Evolutionary conservation across 2,329 filamentous ascomycete species (phyloP), one percentile per base, ranked within the genome.

Genomic region (Ophiosphaerella narmari): DNA sequence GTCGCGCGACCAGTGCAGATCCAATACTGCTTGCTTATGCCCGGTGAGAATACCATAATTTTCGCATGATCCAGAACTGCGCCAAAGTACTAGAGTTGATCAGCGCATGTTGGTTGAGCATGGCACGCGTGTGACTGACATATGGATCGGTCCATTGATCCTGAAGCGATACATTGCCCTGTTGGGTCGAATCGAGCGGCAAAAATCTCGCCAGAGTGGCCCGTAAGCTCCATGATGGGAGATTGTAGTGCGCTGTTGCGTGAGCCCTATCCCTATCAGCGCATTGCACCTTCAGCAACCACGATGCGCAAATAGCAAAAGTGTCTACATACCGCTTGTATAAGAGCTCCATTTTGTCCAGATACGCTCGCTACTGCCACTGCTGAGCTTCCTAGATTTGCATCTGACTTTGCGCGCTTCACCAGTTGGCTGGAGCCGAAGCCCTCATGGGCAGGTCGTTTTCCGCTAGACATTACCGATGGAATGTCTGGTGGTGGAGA

Each of bases 1-100:
- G 77, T 99, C 94, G 70, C 94, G 88, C 24, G 94, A 96, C 94
- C 94, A 99, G 70, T 96, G 91, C 39, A 99, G 78, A 74, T 97
- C 94, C 23, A 97, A 80, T 41, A 99, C 80, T 1, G 94, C 94
- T 60, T 91, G 91, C 70, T 90, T 91, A 77, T 99, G 94, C 31
- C 94, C 94, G 7, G 81, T 91, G 44, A 99, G 80, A 24, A 90
- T 78, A 52, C 93, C 92, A 67, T 97, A 97, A 76, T 99, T 99
- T 68, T 96, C 90, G 77, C 93, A 97, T 63, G 91, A 84, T 66
- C 91, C 93, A 54, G 93, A 91, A 1, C 92, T 95, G 65, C 89
- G 86, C 94, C 94, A 99, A 26, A 99, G 82, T 75, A 97, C 90
- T 95, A 52, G 8, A 16, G 26, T 8, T 29, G 31, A 60, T 68